Evolutionary conservation across 176 grass and related monocot genomes (phyloP).

Genomic region (Carex littledalei): DNA sequence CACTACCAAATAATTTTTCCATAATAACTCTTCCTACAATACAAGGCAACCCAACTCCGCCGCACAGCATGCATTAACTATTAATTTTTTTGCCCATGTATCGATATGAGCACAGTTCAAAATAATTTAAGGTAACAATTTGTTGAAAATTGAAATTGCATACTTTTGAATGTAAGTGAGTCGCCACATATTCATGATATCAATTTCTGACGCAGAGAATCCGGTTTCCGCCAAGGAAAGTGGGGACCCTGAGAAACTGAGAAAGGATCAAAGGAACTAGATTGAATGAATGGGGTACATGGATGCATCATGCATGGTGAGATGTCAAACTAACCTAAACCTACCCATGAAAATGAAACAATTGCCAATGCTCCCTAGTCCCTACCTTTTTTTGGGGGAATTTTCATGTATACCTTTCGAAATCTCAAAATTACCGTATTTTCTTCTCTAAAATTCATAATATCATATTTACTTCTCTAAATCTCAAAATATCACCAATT

Average conservation of each 20-base stretch:
- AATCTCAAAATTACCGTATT: too few relatives aligned
- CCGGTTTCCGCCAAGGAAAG: neutral
- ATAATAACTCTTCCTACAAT: neutral
- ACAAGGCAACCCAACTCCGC: neutral
- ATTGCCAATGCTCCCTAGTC: neutral
- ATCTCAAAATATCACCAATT: too few relatives aligned
- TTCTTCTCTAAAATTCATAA: too few relatives aligned
- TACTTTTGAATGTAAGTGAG: neutral
- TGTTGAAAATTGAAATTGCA: neutral
- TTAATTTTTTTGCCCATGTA: too few relatives aligned
- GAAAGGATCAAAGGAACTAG: neutral
- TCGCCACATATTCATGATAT: neutral
- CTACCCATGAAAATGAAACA: slow-evolving; percentile 3
- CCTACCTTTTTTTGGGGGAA: too few relatives aligned
- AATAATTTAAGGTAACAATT: neutral
- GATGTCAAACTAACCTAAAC: slow-evolving; percentile 18
- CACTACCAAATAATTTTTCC: neutral
- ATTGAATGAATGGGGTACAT: neutral
- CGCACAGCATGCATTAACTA: neutral
- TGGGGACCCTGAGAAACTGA: neutral
- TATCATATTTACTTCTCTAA: too few relatives aligned
- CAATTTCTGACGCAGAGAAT: neutral
- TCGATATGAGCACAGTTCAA: too few relatives aligned
- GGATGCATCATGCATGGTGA: neutral
- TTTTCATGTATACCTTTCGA: too few relatives aligned